Evolutionary conservation across 2,329 filamentous ascomycete species (phyloP).

Genomic region (Penicillium polonicum): DNA sequence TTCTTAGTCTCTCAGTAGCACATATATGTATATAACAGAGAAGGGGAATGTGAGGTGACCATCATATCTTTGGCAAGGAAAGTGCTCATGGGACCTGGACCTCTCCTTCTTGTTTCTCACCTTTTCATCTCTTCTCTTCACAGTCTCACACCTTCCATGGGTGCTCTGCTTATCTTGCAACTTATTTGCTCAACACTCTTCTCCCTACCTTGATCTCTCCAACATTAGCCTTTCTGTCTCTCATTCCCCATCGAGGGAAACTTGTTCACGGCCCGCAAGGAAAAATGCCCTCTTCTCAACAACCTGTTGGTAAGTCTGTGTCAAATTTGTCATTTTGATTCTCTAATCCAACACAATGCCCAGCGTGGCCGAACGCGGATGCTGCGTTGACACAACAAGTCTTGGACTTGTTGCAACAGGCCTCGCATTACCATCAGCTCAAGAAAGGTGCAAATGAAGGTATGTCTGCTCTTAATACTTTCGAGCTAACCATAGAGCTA

Average conservation of each 20-base stretch:
- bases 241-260: not conserved
- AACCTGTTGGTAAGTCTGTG: not conserved
- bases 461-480: not conserved
- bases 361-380: constrained; percentile 2
- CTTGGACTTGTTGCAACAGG: not conserved
- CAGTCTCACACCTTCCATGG: too few species aligned
- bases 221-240: not conserved
- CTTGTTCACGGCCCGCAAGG: too few species aligned
- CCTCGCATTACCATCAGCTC: not conserved
- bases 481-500: not conserved
- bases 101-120: too few species aligned
- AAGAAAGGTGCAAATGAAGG: not conserved
- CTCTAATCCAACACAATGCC: not conserved
- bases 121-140: too few species aligned
- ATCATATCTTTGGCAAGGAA: too few species aligned
- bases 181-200: not conserved
- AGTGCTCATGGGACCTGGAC: too few species aligned
- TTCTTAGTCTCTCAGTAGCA: too few species aligned
- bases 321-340: not conserved
- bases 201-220: not conserved
- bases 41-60: too few species aligned
- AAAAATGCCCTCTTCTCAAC: not conserved
- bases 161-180: not conserved
- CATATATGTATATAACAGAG: too few species aligned
- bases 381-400: not conserved